These are phyloP conservation scores for Hysterium pulicare DNA, from an alignment of 2,329 filamentous ascomycete species.

Conservation along the genomic window DNA sequence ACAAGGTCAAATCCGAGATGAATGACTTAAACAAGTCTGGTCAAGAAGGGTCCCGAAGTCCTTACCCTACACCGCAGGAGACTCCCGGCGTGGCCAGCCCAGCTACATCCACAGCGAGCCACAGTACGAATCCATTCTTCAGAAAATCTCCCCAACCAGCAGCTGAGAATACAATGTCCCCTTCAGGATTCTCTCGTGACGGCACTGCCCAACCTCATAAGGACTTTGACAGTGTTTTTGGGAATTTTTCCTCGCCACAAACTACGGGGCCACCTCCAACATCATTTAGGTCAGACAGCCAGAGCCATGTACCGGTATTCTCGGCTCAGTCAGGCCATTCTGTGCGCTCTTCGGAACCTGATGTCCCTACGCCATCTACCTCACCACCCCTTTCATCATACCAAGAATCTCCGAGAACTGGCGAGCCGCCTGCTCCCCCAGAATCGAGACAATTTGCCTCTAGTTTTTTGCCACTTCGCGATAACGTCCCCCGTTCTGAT, in stretches of 20 bases:
- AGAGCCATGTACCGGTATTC: slow-evolving; percentile 33
- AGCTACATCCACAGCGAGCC: slow-evolving; percentile 57
- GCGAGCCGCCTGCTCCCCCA: slow-evolving; percentile 62
- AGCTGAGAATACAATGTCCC: slow-evolving; percentile 50
- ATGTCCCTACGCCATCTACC: slow-evolving; percentile 59
- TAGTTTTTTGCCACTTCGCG: slow-evolving; percentile 67
- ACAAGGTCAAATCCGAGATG: slow-evolving; percentile 79
- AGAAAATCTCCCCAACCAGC: slow-evolving; percentile 55
- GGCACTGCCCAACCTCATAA: slow-evolving; percentile 31
- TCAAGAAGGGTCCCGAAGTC: slow-evolving; percentile 47
- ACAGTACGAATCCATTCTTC: slow-evolving; percentile 92
- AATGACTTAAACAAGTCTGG: slow-evolving; percentile 63
- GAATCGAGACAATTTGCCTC: slow-evolving; percentile 76
- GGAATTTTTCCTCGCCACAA: slow-evolving; percentile 54
- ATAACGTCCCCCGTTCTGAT: slow-evolving; percentile 55
- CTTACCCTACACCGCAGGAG: slow-evolving; percentile 32
- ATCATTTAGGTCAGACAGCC: slow-evolving; percentile 58
- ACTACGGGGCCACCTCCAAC: slow-evolving; percentile 51
- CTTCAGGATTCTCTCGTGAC: slow-evolving; percentile 45
- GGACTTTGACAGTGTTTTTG: slow-evolving; percentile 80
- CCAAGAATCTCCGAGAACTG: slow-evolving; percentile 53
- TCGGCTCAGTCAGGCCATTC: slow-evolving; percentile 41
- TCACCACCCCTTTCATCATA: slow-evolving; percentile 58
- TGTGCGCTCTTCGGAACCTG: slow-evolving; percentile 46
- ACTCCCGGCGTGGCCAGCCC: slow-evolving; percentile 63